Percentiles rank a stretch among this genome's conserved stretches.
Conservation (phyloP, 495 filamentous ascomycete species). For the Penicillium nucicola region DNA sequence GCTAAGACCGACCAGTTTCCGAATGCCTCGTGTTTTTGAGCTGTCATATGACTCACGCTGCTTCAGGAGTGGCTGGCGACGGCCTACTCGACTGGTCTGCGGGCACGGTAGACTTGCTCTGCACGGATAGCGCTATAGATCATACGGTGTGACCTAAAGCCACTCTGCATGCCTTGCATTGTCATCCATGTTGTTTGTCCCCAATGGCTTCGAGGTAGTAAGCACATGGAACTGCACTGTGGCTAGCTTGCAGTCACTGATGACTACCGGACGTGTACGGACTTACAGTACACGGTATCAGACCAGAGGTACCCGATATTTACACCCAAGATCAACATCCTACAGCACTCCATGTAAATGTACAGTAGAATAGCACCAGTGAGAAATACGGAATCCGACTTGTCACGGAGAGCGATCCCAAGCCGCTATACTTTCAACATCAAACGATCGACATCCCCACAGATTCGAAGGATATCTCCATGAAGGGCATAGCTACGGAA, state of each 20-base stretch:
- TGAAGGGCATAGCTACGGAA: slow-evolving; percentile 9
- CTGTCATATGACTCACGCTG: slow-evolving; percentile 2
- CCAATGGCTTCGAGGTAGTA: neutral
- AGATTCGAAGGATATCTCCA: slow-evolving; percentile 11
- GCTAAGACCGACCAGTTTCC: slow-evolving; percentile 4
- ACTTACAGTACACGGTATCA: too few relatives aligned
- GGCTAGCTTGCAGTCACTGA: neutral
- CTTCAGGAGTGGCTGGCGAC: neutral
- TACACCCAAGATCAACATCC: too few relatives aligned
- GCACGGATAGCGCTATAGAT: neutral
- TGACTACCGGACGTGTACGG: too few relatives aligned
- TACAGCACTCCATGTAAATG: too few relatives aligned
- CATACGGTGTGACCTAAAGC: neutral
- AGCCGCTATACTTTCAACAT: neutral
- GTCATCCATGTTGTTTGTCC: neutral
- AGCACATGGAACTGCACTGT: neutral
- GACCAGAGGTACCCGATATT: too few relatives aligned
- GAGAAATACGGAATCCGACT: too few relatives aligned
- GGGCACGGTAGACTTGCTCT: neutral
- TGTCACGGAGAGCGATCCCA: too few relatives aligned
- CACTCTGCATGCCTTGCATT: neutral
- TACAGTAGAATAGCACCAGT: too few relatives aligned
- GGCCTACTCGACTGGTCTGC: too few relatives aligned
- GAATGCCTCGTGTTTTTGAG: neutral
- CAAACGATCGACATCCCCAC: neutral